Base-by-base conservation (phyloP, 352 stramenopile genomes). In the Globisporangium rhizosaccharum region DNA sequence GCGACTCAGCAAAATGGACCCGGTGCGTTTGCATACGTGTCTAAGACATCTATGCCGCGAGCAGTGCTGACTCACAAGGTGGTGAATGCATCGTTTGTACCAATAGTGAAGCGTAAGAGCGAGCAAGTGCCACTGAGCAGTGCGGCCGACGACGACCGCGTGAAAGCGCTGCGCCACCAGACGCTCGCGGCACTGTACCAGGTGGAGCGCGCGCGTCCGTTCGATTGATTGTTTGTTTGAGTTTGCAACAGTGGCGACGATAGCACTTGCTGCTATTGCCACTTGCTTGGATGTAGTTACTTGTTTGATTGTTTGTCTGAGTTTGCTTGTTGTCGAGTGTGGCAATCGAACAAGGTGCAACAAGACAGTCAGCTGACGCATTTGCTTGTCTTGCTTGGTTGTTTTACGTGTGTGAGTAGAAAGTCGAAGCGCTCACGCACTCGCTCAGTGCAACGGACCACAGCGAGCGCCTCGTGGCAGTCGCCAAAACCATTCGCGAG, bases 121-220 rank as follows among this genome's bases (percentile, higher is more conserved):
- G 68, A 72, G 8, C 64, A 65, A 5, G 56, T 53, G 45, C 53
- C 47, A 10, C 59, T 63, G n/a, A 56, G 58, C 23, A 49, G 56
- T 3, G 26, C 67, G 0, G 68, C 61, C 2, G 75, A 85, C 48
- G 66, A 73, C 14, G 75, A 83, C 33, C 39, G 59, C 12, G 50
- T 88, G 54, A 75, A 72, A 14, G 63, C 61, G 23, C 65, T 75
- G n/a, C 81, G 79, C 41, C 73, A 70, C 18, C 75, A 87, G 61
- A 78, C 81, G 10, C 81, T 90, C 9, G 70, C 75, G 30, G 60
- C 76, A 17, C 68, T 90, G 48, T 88, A 88, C 71, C 58, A 90
- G 81, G 81, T 90, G 62, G 74, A 87, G 53, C 72, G 87, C 69
- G 68, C 75, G 55, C 65, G 62, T 62, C 75, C 73, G 20, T 79